Evolutionary conservation across 2,329 filamentous ascomycete genomes (phyloP), one percentile per base, ranked within the genome.

Genomic region (Pseudogymnoascus sp.): DNA sequence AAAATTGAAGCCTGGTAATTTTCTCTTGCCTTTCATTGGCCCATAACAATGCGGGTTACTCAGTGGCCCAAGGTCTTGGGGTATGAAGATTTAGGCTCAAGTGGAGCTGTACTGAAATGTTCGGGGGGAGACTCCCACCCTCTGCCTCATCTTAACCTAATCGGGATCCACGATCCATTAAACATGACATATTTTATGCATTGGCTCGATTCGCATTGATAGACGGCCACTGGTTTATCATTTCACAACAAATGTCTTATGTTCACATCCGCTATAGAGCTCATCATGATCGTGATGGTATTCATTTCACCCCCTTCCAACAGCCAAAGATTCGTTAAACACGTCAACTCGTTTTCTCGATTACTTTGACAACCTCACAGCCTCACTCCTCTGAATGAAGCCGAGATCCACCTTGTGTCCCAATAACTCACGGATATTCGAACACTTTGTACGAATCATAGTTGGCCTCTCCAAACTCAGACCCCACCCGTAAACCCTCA

Each of bases 341-440:
- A 55, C 49, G 33, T 55, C 49, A 55, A 33, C 49, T 55, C 79
- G 92, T 93, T 70, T 95, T 90, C 73, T 12, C n/a, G 49, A 55
- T 33, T 55, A 35, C 28, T 55, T 55, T 55, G 49, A 55, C 49
- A 97, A 79, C 75, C 93, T 84, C 65, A 97, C 92, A 19, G 93
- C 94, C 9, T 93, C 87, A 76, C 96, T 97, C 68, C 82, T 86
- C 80, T 95, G 88, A 69, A 99, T 92, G 79, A 97, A 97, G 72
- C 86, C 86, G 73, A 97, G 78, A 77, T 97, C 92, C 42, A 97
- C 92, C 80, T 96, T 96, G 79, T 99, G 93, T 12, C 93, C 93
- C 62, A 99, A 80, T 71, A 97, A 78, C 76, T 96, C 92, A 69
- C 92, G 86, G 70, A 97, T 97, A 76, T 97, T 97, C 71, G 85